These are phyloP conservation scores for Plasmodium reichenowi DNA, from an alignment of 169 alveolate species.

Conservation along the genomic window DNA sequence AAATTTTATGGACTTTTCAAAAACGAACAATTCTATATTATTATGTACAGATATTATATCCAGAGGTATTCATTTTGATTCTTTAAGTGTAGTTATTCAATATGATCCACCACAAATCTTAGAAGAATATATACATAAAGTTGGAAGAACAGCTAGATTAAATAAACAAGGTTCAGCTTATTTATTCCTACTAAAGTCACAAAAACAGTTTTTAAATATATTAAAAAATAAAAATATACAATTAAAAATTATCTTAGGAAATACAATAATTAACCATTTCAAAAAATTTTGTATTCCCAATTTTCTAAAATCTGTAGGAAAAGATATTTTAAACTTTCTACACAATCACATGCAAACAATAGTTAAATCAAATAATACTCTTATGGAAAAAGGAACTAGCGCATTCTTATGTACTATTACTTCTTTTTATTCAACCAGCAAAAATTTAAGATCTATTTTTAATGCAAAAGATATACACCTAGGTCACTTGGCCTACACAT, in stretches of 20 bases:
- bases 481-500: slow-evolving; percentile 55
- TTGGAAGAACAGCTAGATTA: slow-evolving; percentile 96
- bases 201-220: slow-evolving; percentile 32
- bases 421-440: slow-evolving; percentile 34
- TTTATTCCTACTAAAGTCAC: slow-evolving; percentile 78
- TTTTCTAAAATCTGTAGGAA: slow-evolving; percentile 37
- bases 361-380: slow-evolving; percentile 22
- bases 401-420: slow-evolving; percentile 31
- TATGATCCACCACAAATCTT: slow-evolving; percentile 94
- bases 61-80: slow-evolving; percentile 94
- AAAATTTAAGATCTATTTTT: slow-evolving; percentile 11
- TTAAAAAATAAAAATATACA: slow-evolving; percentile 24
- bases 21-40: slow-evolving; percentile 78
- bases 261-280: slow-evolving; percentile 10
- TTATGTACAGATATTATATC: slow-evolving; percentile 96
- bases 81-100: slow-evolving; percentile 93
- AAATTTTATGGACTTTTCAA: slow-evolving; percentile 78
- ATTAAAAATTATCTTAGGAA: slow-evolving; percentile 12
- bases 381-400: slow-evolving; percentile 30
- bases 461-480: slow-evolving; percentile 34
- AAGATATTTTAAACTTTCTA: slow-evolving; percentile 26
- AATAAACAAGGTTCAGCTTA: slow-evolving; percentile 84
- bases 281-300: slow-evolving; percentile 21
- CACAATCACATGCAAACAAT: slow-evolving; percentile 31
- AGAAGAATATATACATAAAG: slow-evolving; percentile 95